These are phyloP conservation scores for Claviceps africana DNA, from an alignment of 2,329 filamentous ascomycete genomes.

Conservation along the genomic window DNA sequence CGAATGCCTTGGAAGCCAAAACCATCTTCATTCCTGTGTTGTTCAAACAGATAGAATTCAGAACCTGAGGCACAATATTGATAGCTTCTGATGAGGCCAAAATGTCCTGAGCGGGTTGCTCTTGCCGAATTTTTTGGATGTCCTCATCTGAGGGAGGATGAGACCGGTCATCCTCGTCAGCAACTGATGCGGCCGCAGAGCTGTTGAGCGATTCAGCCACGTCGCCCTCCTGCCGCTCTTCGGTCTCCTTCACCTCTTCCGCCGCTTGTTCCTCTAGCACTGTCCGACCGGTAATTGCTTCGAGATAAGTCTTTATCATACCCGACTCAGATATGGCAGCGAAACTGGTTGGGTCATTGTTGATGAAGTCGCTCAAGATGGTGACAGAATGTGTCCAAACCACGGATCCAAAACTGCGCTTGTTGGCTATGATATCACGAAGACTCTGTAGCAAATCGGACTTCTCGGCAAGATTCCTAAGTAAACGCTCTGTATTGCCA, in stretches of 20 bases:
- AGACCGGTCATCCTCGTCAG: slow-evolving; percentile 25
- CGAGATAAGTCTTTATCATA: slow-evolving; percentile 72
- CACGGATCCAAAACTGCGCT: slow-evolving; percentile 69
- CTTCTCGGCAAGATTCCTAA: slow-evolving; percentile 90
- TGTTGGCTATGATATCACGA: slow-evolving; percentile 67
- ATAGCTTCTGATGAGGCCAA: slow-evolving; percentile 83
- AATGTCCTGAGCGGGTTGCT: slow-evolving; percentile 53
- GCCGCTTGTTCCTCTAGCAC: slow-evolving; percentile 20
- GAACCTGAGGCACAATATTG: slow-evolving; percentile 68
- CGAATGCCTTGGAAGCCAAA: slow-evolving; percentile 64
- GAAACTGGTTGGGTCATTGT: slow-evolving; percentile 97
- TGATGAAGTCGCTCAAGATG: slow-evolving; percentile 89
- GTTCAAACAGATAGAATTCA: slow-evolving; percentile 90
- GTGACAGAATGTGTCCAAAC: slow-evolving; percentile 93
- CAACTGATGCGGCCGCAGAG: slow-evolving; percentile 24
- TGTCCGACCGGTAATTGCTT: slow-evolving; percentile 54
- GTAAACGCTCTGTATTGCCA: slow-evolving; percentile 74
- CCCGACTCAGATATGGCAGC: slow-evolving; percentile 90
- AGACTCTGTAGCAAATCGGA: slow-evolving; percentile 69
- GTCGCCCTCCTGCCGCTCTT: slow-evolving; percentile 20
- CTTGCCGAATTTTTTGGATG: slow-evolving; percentile 30
- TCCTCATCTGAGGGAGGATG: slow-evolving; percentile 40
- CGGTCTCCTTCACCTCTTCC: slow-evolving; percentile 16
- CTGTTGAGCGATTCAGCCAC: slow-evolving; percentile 24
- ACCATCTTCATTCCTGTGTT: slow-evolving; percentile 78